phyloP scores from a whole-genome alignment of 169 alveolate species.

The Babesia bigemina region DNA sequence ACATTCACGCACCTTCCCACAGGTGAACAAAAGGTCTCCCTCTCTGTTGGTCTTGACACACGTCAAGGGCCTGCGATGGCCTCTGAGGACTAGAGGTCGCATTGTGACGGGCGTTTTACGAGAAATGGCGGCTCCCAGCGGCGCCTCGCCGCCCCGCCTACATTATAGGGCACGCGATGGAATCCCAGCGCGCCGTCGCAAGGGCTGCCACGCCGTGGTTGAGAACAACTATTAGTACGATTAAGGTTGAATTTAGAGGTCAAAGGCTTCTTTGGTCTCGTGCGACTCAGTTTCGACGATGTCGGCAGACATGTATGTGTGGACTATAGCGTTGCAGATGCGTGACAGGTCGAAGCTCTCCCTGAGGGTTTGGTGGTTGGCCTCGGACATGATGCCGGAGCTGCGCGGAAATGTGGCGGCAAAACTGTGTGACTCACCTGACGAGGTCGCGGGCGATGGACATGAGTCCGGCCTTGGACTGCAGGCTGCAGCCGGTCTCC shows the following conservation, averaged over 20 bases:
- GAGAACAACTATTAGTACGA: not conserved
- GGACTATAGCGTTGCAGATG: conserved; percentile 67
- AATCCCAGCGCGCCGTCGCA: conserved; percentile 4
- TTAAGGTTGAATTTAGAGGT: conserved; percentile 13
- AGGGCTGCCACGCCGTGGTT: not conserved
- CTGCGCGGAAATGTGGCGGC: not conserved
- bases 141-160: not conserved
- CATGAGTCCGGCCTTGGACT: conserved; percentile 70
- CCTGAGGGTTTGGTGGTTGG: conserved; percentile 45
- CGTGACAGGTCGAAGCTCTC: conserved; percentile 61
- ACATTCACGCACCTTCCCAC: conserved; percentile 86
- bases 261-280: conserved; percentile 44
- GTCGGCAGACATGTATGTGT: conserved; percentile 65
- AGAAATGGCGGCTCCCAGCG: conserved; percentile 10
- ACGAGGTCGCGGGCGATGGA: conserved; percentile 64
- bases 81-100: conserved; percentile 85
- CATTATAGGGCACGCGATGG: conserved; percentile 41
- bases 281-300: conserved; percentile 43
- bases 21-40: conserved; percentile 87
- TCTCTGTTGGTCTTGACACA: conserved; percentile 86
- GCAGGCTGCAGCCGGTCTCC: conserved; percentile 69
- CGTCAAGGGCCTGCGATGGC: conserved; percentile 89
- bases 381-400: conserved; percentile 60
- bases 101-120: conserved; percentile 35
- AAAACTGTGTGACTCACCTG: conserved; percentile 4